Evolutionary conservation across 306 rosid genomes (phyloP), one percentile per base, ranked within the genome.

Genomic region (Trifolium pratense): DNA sequence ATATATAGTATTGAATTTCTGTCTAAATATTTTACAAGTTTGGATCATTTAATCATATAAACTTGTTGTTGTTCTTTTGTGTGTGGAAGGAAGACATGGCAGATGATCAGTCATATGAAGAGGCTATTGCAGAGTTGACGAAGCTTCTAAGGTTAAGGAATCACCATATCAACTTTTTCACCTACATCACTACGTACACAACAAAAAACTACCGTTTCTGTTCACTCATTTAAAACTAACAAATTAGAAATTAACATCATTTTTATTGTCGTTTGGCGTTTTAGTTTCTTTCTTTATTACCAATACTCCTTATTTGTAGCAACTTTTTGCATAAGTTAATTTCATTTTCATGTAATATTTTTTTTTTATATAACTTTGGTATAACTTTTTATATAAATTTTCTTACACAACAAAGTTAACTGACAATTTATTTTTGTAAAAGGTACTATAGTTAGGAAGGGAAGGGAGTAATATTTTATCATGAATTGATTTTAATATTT

Each of bases 41-140:
- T 14, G 2, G 5, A 29, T 39, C 17, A 15, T 23, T 26, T 26
- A 26, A 55, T 34, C 32, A 21, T 26, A 56, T 23, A 55, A 21
- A 13, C 9, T 23, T 56, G 9, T 29, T 29, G 6, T 29, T 29
- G 6, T 56, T 23, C 39, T 26, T 21, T 21, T 62, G 15, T 36
- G 15, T 8, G 7, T 31, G 3, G 89, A 79, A 72, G 75, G 85
- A 86, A 73, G 93, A 78, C 53, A 91, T 93, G 98, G 92, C 86
- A 15, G 81, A 66, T 40, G 87, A 29, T 29, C 1, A 84, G 13
- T 70, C 92, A 45, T 91, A 79, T 81, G 87, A 91, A 53, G 94
- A 84, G 5, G 98, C 96, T 78, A 82, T 91, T 69, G 96, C 87
- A 71, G 86, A 81, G 34, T 87, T 93, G 59, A 68, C 81, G 15